Base-by-base conservation (phyloP, 345 rosid genomes). In the Noccaea bulbosa region DNA sequence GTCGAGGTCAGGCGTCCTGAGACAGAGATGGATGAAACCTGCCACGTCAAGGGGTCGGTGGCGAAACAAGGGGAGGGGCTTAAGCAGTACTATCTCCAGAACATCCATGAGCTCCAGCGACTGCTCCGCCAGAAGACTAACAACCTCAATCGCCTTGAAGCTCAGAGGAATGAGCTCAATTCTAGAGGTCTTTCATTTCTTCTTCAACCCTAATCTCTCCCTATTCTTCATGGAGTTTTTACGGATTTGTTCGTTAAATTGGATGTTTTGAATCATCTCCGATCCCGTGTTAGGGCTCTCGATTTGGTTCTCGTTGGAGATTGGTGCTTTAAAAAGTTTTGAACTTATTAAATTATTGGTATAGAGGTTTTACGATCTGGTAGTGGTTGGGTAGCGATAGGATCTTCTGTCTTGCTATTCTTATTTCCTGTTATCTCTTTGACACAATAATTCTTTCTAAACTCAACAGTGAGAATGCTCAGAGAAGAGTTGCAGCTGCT, bases 111-210 rank as follows among this genome's bases (percentile, higher is more conserved):
- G 78, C 85, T 74, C 57, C 96, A 87, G 81, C 98, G 91, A 33
- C 91, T 43, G 63, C 87, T 84, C 65, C 90, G 99, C 1, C 93
- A 87, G 69, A 89, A 89, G 72, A 72, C 80, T 17, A 84, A 89
- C 80, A 89, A 94, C 66, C 99, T 94, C 63, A 91, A 94, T 79
- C 99, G 98, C 30, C 96, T 94, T 12, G 95, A 94, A 74, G 99
- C 99, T 55, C 99, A 91, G 77, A 89, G 98, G 16, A 94, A 94
- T 52, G 98, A 89, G 47, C 93, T 94, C 76, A 94, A 94, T 81
- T 89, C 98, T n/a, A 72, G 88, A 75, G 99, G 99, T 91, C 4
- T 52, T 11, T 48, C 47, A 34, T 47, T 17, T 10, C 12, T 47
- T 50, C 67, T 0, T 20, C 11, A 40, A 43, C 39, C 71, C 63